Evolutionary conservation across 2,329 filamentous ascomycete species (phyloP).

Genomic region (Exophiala spinifera): DNA sequence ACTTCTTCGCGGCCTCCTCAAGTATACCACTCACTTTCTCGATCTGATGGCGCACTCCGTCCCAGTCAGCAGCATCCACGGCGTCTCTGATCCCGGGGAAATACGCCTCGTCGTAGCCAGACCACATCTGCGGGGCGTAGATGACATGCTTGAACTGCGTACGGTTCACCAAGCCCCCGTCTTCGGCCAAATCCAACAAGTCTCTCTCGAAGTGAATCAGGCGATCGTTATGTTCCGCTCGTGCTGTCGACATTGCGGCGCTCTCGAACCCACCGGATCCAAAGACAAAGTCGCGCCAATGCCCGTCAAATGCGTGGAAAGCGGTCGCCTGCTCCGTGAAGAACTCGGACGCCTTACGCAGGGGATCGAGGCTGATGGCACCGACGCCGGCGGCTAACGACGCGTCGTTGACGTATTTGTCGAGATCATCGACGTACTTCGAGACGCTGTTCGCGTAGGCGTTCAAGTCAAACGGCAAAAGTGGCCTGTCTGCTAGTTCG

Average conservation of each 20-base stretch:
- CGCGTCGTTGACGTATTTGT: constrained; percentile 59
- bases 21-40: constrained; percentile 70
- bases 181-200: constrained; percentile 67
- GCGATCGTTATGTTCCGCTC: constrained; percentile 73
- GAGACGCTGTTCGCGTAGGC: constrained; percentile 67
- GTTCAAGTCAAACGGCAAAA: constrained; percentile 77
- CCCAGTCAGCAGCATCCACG: constrained; percentile 69
- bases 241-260: constrained; percentile 60
- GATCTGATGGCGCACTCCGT: constrained; percentile 63
- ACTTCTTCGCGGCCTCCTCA: constrained; percentile 47
- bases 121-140: constrained; percentile 79
- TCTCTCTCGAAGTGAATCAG: constrained; percentile 80
- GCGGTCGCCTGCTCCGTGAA: constrained; percentile 59
- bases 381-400: constrained; percentile 30
- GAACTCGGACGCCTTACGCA: constrained; percentile 61
- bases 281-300: constrained; percentile 72
- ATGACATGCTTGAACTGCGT: constrained; percentile 93
- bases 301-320: constrained; percentile 72
- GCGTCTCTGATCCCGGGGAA: constrained; percentile 87
- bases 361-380: constrained; percentile 53
- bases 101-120: constrained; percentile 62
- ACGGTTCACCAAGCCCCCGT: constrained; percentile 52
- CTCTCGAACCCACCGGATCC: constrained; percentile 73
- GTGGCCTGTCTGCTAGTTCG: constrained; percentile 75
- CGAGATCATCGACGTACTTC: constrained; percentile 64